These are phyloP conservation scores for Helicocarpus griseus DNA, from an alignment of 2,329 filamentous ascomycete genomes.

Conservation along the genomic window DNA sequence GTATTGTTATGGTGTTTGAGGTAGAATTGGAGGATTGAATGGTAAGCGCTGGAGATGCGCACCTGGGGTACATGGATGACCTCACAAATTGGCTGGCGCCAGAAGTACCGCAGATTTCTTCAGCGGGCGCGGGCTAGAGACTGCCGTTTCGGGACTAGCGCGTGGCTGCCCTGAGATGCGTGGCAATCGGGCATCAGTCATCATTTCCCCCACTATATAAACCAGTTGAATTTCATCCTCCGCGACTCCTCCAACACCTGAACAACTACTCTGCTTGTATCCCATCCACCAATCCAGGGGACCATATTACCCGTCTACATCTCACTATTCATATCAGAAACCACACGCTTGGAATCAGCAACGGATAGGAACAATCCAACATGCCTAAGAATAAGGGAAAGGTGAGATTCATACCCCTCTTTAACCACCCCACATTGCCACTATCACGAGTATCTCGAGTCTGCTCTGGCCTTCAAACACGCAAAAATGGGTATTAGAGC, in stretches of 20 bases:
- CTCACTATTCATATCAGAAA: conserved; percentile 11
- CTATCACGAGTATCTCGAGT: background rate
- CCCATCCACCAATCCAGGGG: background rate
- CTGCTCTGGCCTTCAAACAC: background rate
- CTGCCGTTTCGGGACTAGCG: conserved; percentile 12
- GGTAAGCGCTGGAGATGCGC: background rate
- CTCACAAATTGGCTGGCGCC: background rate
- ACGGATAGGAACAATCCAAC: conserved; percentile 25
- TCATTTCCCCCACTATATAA: conserved; percentile 14
- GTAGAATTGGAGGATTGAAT: background rate
- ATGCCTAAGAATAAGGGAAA: conserved; percentile 99
- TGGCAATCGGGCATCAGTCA: conserved; percentile 3
- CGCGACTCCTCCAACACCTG: background rate
- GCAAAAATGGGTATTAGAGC: background rate
- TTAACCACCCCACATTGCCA: conserved; percentile 14
- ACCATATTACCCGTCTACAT: background rate
- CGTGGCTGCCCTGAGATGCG: conserved; percentile 13
- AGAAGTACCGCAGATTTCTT: conserved; percentile 2
- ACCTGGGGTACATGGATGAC: background rate
- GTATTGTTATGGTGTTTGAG: too few relatives aligned
- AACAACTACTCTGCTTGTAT: too few relatives aligned
- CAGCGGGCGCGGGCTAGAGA: background rate
- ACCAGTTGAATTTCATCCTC: conserved; percentile 15
- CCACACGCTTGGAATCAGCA: conserved; percentile 1
- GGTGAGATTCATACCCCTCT: conserved; percentile 45